Conservation (phyloP, 202 grass and related monocot genomes). For the Schoenoplectus triqueter region DNA sequence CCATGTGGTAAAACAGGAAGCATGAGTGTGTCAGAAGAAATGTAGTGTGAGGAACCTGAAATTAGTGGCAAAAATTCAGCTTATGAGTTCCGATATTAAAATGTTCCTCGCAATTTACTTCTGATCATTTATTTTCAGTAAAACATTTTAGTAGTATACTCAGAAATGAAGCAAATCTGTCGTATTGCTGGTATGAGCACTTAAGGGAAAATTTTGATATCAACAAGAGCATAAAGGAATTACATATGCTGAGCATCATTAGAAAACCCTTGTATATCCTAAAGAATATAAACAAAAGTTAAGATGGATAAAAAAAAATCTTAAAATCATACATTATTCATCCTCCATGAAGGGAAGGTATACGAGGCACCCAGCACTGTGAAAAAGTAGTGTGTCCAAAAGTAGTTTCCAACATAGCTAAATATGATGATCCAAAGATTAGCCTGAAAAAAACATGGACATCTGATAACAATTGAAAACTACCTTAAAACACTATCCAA, state of each 20-base stretch:
- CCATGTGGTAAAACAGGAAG: constrained; percentile 91
- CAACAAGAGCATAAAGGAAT: not conserved
- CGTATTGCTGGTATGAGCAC: not conserved
- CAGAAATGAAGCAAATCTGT: not conserved
- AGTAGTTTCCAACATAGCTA: constrained; percentile 98
- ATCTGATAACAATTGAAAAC: constrained; percentile 22
- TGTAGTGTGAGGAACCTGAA: constrained; percentile 86
- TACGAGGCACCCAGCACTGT: constrained; percentile 91
- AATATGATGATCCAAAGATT: constrained; percentile 99
- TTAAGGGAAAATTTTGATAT: not conserved
- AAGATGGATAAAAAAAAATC: constrained; percentile 22
- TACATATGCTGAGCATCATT: constrained; percentile 5
- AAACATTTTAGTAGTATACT: constrained; percentile 24
- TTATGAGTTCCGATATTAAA: too few species aligned
- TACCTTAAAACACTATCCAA: not conserved
- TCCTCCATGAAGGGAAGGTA: constrained; percentile 97
- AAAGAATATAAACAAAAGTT: constrained; percentile 20
- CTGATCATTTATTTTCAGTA: not conserved
- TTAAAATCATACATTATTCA: constrained; percentile 85
- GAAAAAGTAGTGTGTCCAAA: constrained; percentile 99
- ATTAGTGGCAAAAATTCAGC: constrained; percentile 22
- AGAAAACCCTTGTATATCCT: not conserved
- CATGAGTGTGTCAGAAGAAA: constrained; percentile 86
- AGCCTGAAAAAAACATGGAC: constrained; percentile 60
- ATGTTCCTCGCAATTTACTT: not conserved